Evolutionary conservation across 352 stramenopile genomes (phyloP).

Genomic region (Phytophthora nicotianae): DNA sequence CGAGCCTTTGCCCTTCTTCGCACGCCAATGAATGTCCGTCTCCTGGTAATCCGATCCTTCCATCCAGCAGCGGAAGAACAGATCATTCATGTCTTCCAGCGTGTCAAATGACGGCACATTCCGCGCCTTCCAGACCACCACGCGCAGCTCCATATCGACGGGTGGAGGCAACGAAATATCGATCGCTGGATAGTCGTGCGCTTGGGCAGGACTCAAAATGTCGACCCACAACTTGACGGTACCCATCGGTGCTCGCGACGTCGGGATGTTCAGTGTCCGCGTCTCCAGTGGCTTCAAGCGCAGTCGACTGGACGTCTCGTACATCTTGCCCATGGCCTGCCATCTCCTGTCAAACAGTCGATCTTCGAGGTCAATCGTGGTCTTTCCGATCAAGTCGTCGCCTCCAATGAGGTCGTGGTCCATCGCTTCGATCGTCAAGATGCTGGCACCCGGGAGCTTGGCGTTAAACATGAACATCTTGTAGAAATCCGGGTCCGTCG

Average conservation of each 20-base stretch:
- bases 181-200: conserved; percentile 78
- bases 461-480: conserved; percentile 89
- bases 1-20: conserved; percentile 92
- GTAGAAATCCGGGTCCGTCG: conserved; percentile 91
- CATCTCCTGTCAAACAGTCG: conserved; percentile 90
- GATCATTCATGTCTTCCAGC: conserved; percentile 91
- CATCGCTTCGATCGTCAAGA: conserved; percentile 90
- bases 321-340: conserved; percentile 88
- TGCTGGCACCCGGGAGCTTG: conserved; percentile 83
- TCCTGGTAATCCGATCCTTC: conserved; percentile 80
- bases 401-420: conserved; percentile 91
- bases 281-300: conserved; percentile 79
- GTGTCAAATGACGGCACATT: conserved; percentile 89
- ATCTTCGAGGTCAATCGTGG: conserved; percentile 94
- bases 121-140: conserved; percentile 93
- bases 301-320: conserved; percentile 73
- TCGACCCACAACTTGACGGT: conserved; percentile 91
- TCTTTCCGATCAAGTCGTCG: conserved; percentile 93
- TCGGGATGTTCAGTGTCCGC: conserved; percentile 87
- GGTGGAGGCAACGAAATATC: conserved; percentile 87
- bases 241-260: conserved; percentile 83
- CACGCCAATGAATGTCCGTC: conserved; percentile 95
- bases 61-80: conserved; percentile 93
- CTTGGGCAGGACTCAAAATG: conserved; percentile 82
- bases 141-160: conserved; percentile 90